Percentiles rank a stretch among this genome's conserved stretches.
phyloP scores from a whole-genome alignment of 2,329 filamentous ascomycete species.

The Fusarium guadeloupense region DNA sequence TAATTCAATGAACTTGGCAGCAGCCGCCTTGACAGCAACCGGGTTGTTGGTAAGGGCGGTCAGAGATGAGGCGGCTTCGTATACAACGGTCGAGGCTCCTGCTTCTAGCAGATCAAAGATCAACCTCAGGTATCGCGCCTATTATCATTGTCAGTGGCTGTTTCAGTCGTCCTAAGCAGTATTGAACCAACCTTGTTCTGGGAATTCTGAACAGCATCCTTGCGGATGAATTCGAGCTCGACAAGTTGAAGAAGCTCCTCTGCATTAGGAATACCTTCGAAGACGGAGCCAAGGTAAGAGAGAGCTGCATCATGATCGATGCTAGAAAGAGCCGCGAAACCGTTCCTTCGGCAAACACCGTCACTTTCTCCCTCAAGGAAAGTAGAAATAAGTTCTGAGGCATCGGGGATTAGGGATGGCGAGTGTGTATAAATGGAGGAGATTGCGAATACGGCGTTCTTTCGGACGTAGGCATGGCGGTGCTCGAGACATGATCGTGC shows the following conservation, averaged over 20 bases:
- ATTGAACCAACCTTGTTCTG: slow-evolving; percentile 82
- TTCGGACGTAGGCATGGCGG: slow-evolving; percentile 95
- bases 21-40: slow-evolving; percentile 96
- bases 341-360: slow-evolving; percentile 96
- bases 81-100: slow-evolving; percentile 91
- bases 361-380: slow-evolving; percentile 94
- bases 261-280: slow-evolving; percentile 92
- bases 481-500: slow-evolving; percentile 93
- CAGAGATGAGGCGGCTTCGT: slow-evolving; percentile 94
- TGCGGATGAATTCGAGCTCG: slow-evolving; percentile 96
- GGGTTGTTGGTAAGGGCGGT: slow-evolving; percentile 95
- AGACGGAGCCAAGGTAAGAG: slow-evolving; percentile 85
- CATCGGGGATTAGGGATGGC: slow-evolving; percentile 91
- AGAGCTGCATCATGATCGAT: slow-evolving; percentile 95
- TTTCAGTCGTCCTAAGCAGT: neutral
- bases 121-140: slow-evolving; percentile 89
- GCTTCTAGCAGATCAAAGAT: slow-evolving; percentile 98
- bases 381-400: slow-evolving; percentile 86
- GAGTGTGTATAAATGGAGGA: slow-evolving; percentile 92
- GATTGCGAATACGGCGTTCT: slow-evolving; percentile 96
- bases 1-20: slow-evolving; percentile 94
- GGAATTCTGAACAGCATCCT: slow-evolving; percentile 93
- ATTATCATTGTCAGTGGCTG: slow-evolving; percentile 41
- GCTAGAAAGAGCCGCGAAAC: slow-evolving; percentile 87
- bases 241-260: slow-evolving; percentile 94